phyloP scores from a whole-genome alignment of 2,329 filamentous ascomycete genomes.

The Fusarium brevicatenulatum region DNA sequence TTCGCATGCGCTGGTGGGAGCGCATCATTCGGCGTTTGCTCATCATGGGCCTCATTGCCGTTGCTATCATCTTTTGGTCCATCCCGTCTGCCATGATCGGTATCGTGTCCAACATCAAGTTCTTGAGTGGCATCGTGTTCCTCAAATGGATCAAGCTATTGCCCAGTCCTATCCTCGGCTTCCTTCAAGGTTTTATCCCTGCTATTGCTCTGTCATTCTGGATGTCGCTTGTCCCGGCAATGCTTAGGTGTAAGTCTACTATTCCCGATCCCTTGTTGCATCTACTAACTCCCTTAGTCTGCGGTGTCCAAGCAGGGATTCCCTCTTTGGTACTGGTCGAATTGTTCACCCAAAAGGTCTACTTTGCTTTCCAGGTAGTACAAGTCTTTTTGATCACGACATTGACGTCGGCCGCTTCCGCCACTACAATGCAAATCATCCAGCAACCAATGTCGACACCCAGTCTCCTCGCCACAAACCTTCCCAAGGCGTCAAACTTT shows the following conservation, averaged over 20 bases:
- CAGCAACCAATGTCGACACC: constrained; percentile 70
- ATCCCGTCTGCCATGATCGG: constrained; percentile 82
- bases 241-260: constrained; percentile 68
- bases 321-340: constrained; percentile 84
- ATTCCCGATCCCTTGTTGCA: accelerated
- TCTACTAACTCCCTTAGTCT: constrained; percentile 58
- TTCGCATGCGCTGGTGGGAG: constrained; percentile 89
- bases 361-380: constrained; percentile 90
- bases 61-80: constrained; percentile 88
- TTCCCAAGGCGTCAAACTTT: constrained; percentile 90
- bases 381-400: constrained; percentile 93
- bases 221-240: constrained; percentile 84
- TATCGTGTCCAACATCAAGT: constrained; percentile 84
- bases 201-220: constrained; percentile 81
- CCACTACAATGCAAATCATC: constrained; percentile 71
- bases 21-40: constrained; percentile 76
- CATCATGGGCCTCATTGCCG: constrained; percentile 77
- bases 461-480: constrained; percentile 72
- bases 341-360: constrained; percentile 88
- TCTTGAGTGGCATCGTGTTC: constrained; percentile 73
- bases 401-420: constrained; percentile 80
- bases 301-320: constrained; percentile 81
- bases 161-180: constrained; percentile 77
- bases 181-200: constrained; percentile 87
- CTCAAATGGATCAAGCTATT: constrained; percentile 77